These are phyloP conservation scores for Monosporascus sp. DNA, from an alignment of 2,329 filamentous ascomycete species.

Conservation along the genomic window DNA sequence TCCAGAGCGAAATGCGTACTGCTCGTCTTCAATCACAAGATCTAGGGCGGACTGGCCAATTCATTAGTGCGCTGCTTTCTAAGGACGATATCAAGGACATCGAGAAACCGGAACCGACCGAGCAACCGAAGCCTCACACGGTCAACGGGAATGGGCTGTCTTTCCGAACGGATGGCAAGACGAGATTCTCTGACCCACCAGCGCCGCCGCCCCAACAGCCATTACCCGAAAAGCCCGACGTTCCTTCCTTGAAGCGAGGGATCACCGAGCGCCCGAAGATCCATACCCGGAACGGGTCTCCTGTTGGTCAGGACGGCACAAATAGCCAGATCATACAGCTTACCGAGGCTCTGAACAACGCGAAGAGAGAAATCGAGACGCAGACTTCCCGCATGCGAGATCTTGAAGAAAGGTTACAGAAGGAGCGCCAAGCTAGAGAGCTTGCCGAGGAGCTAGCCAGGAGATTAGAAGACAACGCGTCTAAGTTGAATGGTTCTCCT, in stretches of 20 bases:
- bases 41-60: constrained; percentile 74
- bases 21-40: constrained; percentile 86
- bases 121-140: constrained; percentile 42
- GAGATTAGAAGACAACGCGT: constrained; percentile 53
- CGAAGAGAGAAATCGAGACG: constrained; percentile 82
- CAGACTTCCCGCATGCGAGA: constrained; percentile 75
- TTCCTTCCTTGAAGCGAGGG: constrained; percentile 65
- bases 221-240: constrained; percentile 86
- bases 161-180: constrained; percentile 69
- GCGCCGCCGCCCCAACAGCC: constrained; percentile 91
- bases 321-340: constrained; percentile 74
- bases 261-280: constrained; percentile 71
- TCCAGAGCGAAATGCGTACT: constrained; percentile 85
- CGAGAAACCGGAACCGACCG: constrained; percentile 45
- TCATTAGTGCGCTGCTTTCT: constrained; percentile 70
- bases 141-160: constrained; percentile 47
- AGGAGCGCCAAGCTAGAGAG: constrained; percentile 77
- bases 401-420: constrained; percentile 70
- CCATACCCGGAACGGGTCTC: constrained; percentile 47
- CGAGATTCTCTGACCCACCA: constrained; percentile 86
- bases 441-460: constrained; percentile 78
- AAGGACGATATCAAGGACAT: constrained; percentile 61
- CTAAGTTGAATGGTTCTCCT: constrained; percentile 33
- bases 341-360: constrained; percentile 75
- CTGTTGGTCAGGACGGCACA: constrained; percentile 51